Evolutionary conservation across 306 rosid genomes (phyloP), one percentile per base, ranked within the genome.

Genomic region (Corylus americana): DNA sequence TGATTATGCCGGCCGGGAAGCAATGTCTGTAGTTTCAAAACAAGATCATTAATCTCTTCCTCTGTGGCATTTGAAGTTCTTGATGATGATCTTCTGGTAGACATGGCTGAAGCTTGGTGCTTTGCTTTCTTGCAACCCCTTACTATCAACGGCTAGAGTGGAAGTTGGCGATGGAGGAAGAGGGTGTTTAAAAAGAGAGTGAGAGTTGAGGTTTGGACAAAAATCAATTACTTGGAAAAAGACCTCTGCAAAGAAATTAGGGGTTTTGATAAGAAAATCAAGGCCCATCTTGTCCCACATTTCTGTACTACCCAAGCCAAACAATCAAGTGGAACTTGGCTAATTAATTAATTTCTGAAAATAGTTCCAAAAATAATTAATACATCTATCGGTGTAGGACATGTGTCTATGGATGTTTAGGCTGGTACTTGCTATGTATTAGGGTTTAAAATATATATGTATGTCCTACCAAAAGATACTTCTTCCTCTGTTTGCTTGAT

Each of bases 21-120:
- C 69, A 84, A 45, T 4, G 86, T 44, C 75, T 77, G 86, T 49
- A 87, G 75, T 49, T 64, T 87, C 16, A 44, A 66, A 75, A 84
- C 61, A 10, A 87, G 88, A 50, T 87, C 74, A 17, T 74, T 49
- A 53, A 84, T 57, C 55, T 87, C 70, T 11, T 84, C 75, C 8
- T 84, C 78, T 7, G 73, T 50, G 61, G 74, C 48, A 55, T 77
- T 79, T 42, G 81, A 71, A 62, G 80, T 12, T 58, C 64, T 22
- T 39, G 74, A 42, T 42, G 83, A 78, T 51, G 85, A 72, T 76
- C 74, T 53, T 55, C 66, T 37, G 68, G 55, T 71, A 49, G 87
- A 80, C 87, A 84, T 84, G 67, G 13, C 51, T 53, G 44, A 5
- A 8, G 72, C 4, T 64, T 22, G 3, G 18, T 2, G 8, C 11